Evolutionary conservation across 2,329 filamentous ascomycete genomes (phyloP).

Genomic region (Pestalotiopsis fici): DNA sequence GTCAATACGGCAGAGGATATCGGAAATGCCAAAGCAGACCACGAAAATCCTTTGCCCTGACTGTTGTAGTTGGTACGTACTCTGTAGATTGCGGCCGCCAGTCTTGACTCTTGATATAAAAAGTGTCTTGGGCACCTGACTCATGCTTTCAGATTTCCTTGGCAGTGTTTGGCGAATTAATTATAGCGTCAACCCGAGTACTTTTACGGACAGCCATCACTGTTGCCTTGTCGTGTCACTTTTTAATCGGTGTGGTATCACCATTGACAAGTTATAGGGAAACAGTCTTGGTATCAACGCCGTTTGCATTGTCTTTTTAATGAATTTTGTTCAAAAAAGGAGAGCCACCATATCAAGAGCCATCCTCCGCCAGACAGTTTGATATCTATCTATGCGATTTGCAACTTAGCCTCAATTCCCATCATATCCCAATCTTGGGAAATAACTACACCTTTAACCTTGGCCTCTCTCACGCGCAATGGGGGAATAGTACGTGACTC

Average conservation of each 20-base stretch:
- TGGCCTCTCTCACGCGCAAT: neutral
- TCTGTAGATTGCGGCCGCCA: neutral
- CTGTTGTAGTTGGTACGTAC: neutral
- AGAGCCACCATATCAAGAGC: neutral
- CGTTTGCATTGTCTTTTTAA: neutral
- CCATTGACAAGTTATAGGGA: no score
- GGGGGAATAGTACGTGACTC: conserved; percentile 7
- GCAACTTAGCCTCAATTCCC: neutral
- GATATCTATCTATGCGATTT: neutral
- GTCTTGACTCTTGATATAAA: neutral
- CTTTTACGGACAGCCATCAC: no score
- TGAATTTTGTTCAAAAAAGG: neutral
- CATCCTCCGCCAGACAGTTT: neutral
- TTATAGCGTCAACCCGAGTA: neutral
- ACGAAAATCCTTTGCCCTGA: neutral
- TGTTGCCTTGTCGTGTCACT: no score
- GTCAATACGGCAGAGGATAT: neutral
- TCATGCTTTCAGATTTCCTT: neutral
- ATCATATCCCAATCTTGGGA: neutral
- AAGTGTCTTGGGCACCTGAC: neutral
- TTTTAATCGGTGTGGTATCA: no score
- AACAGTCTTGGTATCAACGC: neutral
- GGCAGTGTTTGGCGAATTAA: no score
- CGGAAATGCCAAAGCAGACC: neutral
- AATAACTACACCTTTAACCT: neutral